A percentile compares a stretch with the other conserved stretches of the same genome.
Conservation (phyloP, 768 basidiomycete species). For the Podaxis sp. region DNA sequence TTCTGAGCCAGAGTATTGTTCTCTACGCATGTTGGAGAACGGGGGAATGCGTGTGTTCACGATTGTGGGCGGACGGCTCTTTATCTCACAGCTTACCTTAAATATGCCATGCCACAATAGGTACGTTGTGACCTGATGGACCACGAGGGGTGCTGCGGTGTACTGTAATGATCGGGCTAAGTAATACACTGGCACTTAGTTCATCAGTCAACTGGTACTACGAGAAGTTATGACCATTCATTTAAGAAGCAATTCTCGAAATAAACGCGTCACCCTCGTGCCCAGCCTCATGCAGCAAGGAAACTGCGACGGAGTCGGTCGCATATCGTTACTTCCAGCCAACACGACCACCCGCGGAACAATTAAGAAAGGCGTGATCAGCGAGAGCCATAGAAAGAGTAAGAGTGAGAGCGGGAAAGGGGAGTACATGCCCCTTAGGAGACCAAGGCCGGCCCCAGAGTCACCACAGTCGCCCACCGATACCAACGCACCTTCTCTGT, state of each 20-base stretch:
- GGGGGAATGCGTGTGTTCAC: background rate
- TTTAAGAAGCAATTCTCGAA: background rate
- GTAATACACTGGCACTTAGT: background rate
- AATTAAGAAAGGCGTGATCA: background rate
- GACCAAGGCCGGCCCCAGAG: background rate
- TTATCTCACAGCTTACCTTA: background rate
- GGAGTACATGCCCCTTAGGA: background rate
- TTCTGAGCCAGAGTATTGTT: slow-evolving; percentile 9
- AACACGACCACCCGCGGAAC: background rate
- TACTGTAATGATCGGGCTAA: background rate
- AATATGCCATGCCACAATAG: too few relatives aligned
- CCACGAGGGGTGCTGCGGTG: background rate
- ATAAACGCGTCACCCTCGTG: background rate
- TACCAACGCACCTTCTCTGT: background rate
- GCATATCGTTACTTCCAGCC: background rate
- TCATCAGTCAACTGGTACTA: background rate
- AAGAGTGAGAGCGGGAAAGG: background rate
- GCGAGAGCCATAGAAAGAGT: background rate
- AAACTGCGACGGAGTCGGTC: background rate
- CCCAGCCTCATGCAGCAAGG: background rate
- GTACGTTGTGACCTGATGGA: background rate
- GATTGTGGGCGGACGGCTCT: background rate
- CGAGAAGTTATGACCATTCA: background rate
- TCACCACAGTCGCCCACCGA: background rate
- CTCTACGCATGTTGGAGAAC: slow-evolving; percentile 1